phyloP scores from a whole-genome alignment of 495 filamentous ascomycete genomes.

The Neurospora sp. region DNA sequence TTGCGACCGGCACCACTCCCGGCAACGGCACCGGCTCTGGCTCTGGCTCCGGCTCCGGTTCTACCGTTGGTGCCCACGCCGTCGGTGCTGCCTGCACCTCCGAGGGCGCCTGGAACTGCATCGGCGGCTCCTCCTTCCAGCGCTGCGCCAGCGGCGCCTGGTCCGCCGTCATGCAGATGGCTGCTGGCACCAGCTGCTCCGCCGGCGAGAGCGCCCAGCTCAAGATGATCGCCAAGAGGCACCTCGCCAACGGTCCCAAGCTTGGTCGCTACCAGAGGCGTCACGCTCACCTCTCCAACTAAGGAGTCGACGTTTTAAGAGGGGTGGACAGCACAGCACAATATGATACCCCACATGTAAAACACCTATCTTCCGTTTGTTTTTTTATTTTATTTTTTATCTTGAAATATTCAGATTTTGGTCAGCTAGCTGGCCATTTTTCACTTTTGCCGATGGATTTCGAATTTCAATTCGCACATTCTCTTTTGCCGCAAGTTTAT shows the following conservation, averaged over 20 bases:
- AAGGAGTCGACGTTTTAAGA: background rate
- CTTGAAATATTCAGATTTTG: background rate
- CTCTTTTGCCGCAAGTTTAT: background rate
- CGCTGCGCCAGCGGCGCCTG: constrained; percentile 55
- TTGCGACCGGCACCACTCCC: constrained; percentile 4
- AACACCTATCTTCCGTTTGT: background rate
- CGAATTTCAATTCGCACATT: background rate
- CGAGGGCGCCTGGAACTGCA: constrained; percentile 57
- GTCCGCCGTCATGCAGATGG: constrained; percentile 43
- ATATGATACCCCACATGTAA: background rate
- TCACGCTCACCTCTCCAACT: background rate
- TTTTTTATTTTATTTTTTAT: background rate
- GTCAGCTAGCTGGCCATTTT: background rate
- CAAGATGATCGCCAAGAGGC: constrained; percentile 8
- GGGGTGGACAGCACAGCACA: background rate
- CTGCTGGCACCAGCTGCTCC: constrained; percentile 49
- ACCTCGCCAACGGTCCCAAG: background rate
- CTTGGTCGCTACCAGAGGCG: background rate
- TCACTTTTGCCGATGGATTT: background rate
- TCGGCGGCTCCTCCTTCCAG: constrained; percentile 49
- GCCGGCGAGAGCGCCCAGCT: constrained; percentile 40
- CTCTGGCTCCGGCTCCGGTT: constrained; percentile 1
- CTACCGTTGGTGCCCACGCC: constrained; percentile 20
- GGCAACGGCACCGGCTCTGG: constrained; percentile 7
- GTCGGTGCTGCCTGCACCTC: constrained; percentile 34